Evolutionary conservation across 768 basidiomycete species (phyloP), one percentile per base, ranked within the genome.

Genomic region (Harrya chromipes): DNA sequence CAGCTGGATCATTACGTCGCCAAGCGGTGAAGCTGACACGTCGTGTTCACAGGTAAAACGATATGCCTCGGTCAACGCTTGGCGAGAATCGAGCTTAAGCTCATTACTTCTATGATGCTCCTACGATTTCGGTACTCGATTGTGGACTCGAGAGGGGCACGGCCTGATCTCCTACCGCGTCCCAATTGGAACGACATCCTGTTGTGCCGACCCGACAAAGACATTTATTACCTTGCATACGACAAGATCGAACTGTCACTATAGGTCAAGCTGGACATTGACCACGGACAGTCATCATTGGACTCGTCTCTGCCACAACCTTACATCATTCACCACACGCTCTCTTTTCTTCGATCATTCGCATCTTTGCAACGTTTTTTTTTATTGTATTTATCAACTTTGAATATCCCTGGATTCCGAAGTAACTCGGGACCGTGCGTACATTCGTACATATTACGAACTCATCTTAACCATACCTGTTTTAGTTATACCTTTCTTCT

Each of bases 111-210:
- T 46, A 78, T 85, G 72, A 77, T 88, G 61, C 66, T 87, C 20
- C 69, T 87, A 41, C 80, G 80, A 24, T 85, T 82, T 62, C 78
- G 79, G 53, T 79, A 83, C 62, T 68, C 67, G 37, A 68, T 83
- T 49, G 78, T 87, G 13, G 81, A 87, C 60, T 66, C 66, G 31
- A 62, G 55, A 23, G 87, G 84, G 31, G 68, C 71, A 55, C 67
- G 67, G 7, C 70, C 72, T 6, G 63, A 66, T 46, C 65, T 70
- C 20, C 68, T 74, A 10, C 85, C 85, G 29, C 73, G 65, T 33
- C 87, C 87, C 10, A 84, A 90, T 60, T 89, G 87, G 87, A 89
- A 90, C 66, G 86, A 89, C 62, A 79, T 79, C 50, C 73, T 87
- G 37, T 70, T 81, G 49, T 87, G 86, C 65, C 78, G 82, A 38